Base-by-base conservation (phyloP, 2,329 filamentous ascomycete genomes). In the Epichloe scottii region DNA sequence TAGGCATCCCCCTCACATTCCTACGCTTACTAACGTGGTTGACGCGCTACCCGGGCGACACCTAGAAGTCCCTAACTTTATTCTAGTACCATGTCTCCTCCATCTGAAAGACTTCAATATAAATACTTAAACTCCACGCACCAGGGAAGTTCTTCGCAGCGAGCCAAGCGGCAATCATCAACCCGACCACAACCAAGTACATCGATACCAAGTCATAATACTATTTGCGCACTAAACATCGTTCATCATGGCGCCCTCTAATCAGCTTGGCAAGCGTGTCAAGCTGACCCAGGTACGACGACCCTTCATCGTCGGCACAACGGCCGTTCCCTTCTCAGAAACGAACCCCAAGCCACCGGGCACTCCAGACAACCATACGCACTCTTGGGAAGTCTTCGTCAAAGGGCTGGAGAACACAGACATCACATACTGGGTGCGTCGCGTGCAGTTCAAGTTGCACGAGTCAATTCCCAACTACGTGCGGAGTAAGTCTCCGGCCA, bases 381-480 rank as follows among this genome's bases (percentile, higher is more conserved):
- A 97, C 73, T 88, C 87, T 56, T 98, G 93, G 93, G 84, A 86
- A 62, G 88, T 97, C 56, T 97, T 94, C 67, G 88, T 98, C 52
- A 87, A 87, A 63, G 89, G 90, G 45, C 76, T 95, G 50, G 89
- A 95, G 61, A 87, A 88, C 66, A 87, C 88, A 54, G 88, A 95
- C 63, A 85, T 97, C 58, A 89, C 87, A 30, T 93, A 95, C 68
- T 98, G 93, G 89, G 77, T 97, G 58, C 88, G 91, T 53, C 91
- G 95, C 61, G 91, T 98, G 1, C 90, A 96, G 66, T 98, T 98
- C 72, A 97, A 97, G 68, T 81, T 98, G 15, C 91, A 96, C 74
- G 90, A 97, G 68, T 96, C 91, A 10, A 97, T 96, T 66, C 84
- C 89, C 30, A 95, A 96, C 67, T 87, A 87, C 52, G 78, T 93